Conservation (phyloP, 2,329 filamentous ascomycete species). For the Pestalotiopsis sp. region DNA sequence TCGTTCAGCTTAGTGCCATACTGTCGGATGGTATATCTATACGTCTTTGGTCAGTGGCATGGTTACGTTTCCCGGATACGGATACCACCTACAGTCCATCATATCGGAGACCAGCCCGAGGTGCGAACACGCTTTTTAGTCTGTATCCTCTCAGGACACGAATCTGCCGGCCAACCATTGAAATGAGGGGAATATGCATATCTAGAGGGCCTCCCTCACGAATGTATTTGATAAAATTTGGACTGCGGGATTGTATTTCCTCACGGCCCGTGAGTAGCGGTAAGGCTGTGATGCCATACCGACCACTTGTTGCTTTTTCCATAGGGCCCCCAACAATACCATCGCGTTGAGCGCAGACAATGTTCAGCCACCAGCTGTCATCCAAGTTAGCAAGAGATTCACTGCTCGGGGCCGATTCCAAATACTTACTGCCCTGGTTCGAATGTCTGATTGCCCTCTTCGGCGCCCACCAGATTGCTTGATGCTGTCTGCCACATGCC, state of each 20-base stretch:
- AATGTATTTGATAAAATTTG: constrained; percentile 40
- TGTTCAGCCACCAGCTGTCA: constrained; percentile 57
- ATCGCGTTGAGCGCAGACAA: constrained; percentile 56
- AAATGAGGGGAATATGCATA: constrained; percentile 50
- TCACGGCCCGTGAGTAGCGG: constrained; percentile 54
- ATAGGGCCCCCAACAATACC: constrained; percentile 48
- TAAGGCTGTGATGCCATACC: constrained; percentile 46
- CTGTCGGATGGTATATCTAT: constrained; percentile 48
- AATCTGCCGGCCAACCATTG: constrained; percentile 48
- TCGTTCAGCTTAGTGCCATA: constrained; percentile 45
- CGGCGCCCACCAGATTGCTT: constrained; percentile 35
- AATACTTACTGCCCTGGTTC: constrained; percentile 48
- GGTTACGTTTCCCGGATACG: not conserved
- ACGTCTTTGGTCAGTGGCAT: not conserved
- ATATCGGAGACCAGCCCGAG: constrained; percentile 53
- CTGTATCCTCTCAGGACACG: constrained; percentile 53
- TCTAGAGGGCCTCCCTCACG: constrained; percentile 42
- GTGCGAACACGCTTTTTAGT: constrained; percentile 52
- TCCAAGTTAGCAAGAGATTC: constrained; percentile 18
- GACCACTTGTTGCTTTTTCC: constrained; percentile 46
- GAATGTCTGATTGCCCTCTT: constrained; percentile 42
- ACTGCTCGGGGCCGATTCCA: not conserved
- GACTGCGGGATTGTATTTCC: constrained; percentile 32
- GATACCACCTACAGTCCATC: constrained; percentile 53
- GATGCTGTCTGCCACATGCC: constrained; percentile 38